These are phyloP conservation scores for Trichoderma oligosporum DNA, from an alignment of 2,329 filamentous ascomycete species.

Conservation along the genomic window DNA sequence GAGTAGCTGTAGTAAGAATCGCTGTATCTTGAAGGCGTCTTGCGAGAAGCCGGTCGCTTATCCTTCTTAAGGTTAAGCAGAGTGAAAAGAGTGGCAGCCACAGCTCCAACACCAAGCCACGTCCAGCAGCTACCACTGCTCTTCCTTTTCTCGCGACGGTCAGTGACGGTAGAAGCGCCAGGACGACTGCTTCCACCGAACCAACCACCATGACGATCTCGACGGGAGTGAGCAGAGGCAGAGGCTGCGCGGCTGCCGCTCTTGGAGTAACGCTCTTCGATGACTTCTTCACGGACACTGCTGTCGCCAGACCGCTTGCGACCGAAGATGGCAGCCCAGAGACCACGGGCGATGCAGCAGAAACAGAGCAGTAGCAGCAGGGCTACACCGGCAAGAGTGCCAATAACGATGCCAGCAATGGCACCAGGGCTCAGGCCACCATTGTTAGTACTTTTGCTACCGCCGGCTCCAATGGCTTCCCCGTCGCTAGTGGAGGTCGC, in stretches of 20 bases:
- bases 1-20: constrained; percentile 55
- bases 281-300: constrained; percentile 49
- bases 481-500: constrained; percentile 46
- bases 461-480: constrained; percentile 35
- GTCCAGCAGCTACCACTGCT: constrained; percentile 47
- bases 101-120: constrained; percentile 52
- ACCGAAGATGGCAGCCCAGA: constrained; percentile 63
- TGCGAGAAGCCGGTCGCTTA: constrained; percentile 41
- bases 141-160: constrained; percentile 48
- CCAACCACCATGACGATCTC: constrained; percentile 55
- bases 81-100: constrained; percentile 48
- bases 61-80: constrained; percentile 54
- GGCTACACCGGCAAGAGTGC: constrained; percentile 62
- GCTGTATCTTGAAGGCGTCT: constrained; percentile 44
- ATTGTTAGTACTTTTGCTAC: constrained; percentile 37
- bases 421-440: constrained; percentile 62
- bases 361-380: constrained; percentile 69
- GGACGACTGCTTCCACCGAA: constrained; percentile 51
- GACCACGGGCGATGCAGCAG: constrained; percentile 64
- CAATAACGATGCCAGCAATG: constrained; percentile 78
- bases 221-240: constrained; percentile 42
- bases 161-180: constrained; percentile 37
- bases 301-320: constrained; percentile 43
- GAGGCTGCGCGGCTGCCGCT: constrained; percentile 39
- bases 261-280: constrained; percentile 59